Conservation (phyloP, 2,329 filamentous ascomycete genomes). For the Knufia petricola region DNA sequence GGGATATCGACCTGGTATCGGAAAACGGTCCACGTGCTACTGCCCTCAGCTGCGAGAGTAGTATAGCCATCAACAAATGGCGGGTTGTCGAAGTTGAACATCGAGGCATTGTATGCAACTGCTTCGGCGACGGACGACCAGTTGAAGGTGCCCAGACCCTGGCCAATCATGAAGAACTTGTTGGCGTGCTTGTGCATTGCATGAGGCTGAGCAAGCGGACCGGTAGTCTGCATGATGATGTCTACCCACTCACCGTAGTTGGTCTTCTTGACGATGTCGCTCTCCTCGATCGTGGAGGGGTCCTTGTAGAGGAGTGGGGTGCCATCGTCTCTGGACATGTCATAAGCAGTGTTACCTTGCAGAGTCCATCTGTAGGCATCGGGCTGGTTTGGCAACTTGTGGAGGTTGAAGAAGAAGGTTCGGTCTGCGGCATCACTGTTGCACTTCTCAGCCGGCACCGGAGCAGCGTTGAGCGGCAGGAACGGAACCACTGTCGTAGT, state of each 20-base stretch:
- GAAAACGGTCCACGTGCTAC: constrained; percentile 40
- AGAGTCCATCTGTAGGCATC: constrained; percentile 46
- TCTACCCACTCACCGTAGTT: constrained; percentile 45
- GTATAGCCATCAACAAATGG: constrained; percentile 43
- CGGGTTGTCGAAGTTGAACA: constrained; percentile 50
- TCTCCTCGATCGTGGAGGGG: constrained; percentile 28
- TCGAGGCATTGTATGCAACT: constrained; percentile 32
- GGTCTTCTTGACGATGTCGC: constrained; percentile 43
- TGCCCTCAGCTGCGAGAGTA: constrained; percentile 28
- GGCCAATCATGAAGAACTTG: constrained; percentile 50
- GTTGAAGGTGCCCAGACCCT: constrained; percentile 41
- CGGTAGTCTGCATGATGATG: constrained; percentile 41
- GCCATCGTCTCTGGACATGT: constrained; percentile 31
- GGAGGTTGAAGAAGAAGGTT: constrained; percentile 33
- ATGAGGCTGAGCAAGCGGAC: constrained; percentile 44
- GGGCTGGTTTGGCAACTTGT: constrained; percentile 23
- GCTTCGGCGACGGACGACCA: constrained; percentile 45
- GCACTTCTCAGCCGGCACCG: constrained; percentile 43
- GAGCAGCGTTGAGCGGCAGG: constrained; percentile 33
- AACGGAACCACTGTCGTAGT: constrained; percentile 35
- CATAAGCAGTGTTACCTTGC: constrained; percentile 35
- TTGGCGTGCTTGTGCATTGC: constrained; percentile 57
- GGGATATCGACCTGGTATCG: constrained; percentile 46
- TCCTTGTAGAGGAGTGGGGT: constrained; percentile 40
- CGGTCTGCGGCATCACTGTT: constrained; percentile 35